Evolutionary conservation across 208 protist genomes (phyloP), one percentile per base, ranked within the genome.

Genomic region (Endotrypanum monterogeii): DNA sequence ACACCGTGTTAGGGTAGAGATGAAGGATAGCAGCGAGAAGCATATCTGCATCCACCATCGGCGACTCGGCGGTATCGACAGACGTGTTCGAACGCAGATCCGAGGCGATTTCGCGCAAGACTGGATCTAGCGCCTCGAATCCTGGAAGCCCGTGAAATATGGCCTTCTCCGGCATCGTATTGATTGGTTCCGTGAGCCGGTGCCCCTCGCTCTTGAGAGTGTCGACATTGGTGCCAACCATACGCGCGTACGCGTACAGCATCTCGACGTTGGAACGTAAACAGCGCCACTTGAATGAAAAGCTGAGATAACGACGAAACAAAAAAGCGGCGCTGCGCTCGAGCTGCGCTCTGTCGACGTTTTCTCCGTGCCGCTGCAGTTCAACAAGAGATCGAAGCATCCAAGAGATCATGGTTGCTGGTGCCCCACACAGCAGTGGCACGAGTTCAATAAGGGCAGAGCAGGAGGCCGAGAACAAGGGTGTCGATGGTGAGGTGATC

Each of bases 391-490:
- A 80, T 12, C 39, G 54, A 28, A 76, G 63, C 76, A 72, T 72
- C 76, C 70, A 80, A 20, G 76, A 75, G n/a, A 80, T 57, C 70
- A 76, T 20, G 11, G 55, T 58, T 16, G 76, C 63, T 11, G 56
- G 25, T 3, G 70, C 28, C 35, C 67, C 61, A 2, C 44, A 44
- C 1, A 80, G 46, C 46, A 35, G n/a, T 23, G 69, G 66, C 20
- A 80, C 48, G 23, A 80, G 30, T 16, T 41, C 41, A 0, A 76
- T 44, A 35, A 80, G 65, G 20, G 35, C 37, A 18, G 30, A 12
- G 5, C 75, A 2, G 9, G 46, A n/a, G 1, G 67, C 41, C 9
- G 50, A 28, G 9, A 20, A 39, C 28, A 46, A 44, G 1, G 28
- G 55, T 35, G 25, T 16, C 37, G 74, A 23, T 16, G 39, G 57